Evolutionary conservation across 306 rosid genomes (phyloP), one percentile per base, ranked within the genome.

Genomic region (Cucurbita ficifolia): DNA sequence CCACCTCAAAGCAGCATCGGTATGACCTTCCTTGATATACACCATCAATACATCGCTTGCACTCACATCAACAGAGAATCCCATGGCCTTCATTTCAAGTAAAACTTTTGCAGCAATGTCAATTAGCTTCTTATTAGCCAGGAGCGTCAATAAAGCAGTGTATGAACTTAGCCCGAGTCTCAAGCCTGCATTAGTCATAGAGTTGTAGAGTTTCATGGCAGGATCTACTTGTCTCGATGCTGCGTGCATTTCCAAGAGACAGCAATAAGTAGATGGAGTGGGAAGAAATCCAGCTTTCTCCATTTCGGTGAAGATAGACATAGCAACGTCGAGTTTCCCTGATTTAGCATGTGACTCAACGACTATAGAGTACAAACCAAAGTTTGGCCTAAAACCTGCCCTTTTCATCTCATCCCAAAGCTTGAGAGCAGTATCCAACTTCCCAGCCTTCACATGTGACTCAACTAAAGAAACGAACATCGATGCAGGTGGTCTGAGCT

Each of bases 231-330:
- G 92, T 70, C 97, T 90, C 56, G 97, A 84, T 18, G 92, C 90
- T 70, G 96, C 93, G 61, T 90, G 97, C 98, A 90, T 90, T 85
- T 90, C 98, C 82, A 93, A 81, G 63, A 93, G 94, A 82, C 96
- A 90, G 42, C 89, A 84, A 79, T 88, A 93, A 0, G 96, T 93
- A 11, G 98, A 93, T 18, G 96, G 96, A 33, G 96, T 90, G 29
- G 98, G 96, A 54, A 93, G 86, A 87, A 93, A 93, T 67, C 98
- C 98, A 35, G 93, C 96, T 83, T 89, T 93, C 84, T 93, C 98
- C 98, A 93, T 93, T 70, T 93, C 98, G 1, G 81, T 79, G 83
- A 90, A 93, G 45, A 90, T 64, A 76, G 96, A 87, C 89, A 93
- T 86, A 50, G 98, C 96, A 76, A 85, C 76, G 59, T 93, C 98